Evolutionary conservation across 2,329 filamentous ascomycete genomes (phyloP).

Genomic region (Trichoderma semiorbis): DNA sequence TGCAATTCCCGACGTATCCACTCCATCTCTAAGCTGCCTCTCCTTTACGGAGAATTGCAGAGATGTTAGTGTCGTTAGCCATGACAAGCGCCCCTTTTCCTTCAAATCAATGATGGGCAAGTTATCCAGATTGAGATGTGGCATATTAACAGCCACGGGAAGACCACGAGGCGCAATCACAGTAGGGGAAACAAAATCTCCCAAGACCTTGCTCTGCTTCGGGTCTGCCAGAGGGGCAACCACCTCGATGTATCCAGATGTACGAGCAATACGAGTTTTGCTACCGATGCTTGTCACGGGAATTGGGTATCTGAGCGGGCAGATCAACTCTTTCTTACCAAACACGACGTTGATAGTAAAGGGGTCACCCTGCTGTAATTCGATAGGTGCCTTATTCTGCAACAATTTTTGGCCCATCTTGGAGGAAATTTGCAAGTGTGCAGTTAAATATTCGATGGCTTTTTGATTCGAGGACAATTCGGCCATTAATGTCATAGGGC

Average conservation of each 20-base stretch:
- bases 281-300: conserved; percentile 36
- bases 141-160: conserved; percentile 38
- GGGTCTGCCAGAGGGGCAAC: conserved; percentile 34
- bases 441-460: conserved; percentile 36
- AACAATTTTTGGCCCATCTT: conserved; percentile 36
- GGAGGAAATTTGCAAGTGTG: conserved; percentile 38
- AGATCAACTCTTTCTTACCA: conserved; percentile 30
- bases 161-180: conserved; percentile 26
- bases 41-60: conserved; percentile 43
- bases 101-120: conserved; percentile 42
- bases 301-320: conserved; percentile 38
- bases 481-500: conserved; percentile 27
- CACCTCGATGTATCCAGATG: conserved; percentile 44
- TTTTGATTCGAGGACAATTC: conserved; percentile 30
- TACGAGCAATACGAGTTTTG: conserved; percentile 42
- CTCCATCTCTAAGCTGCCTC: conserved; percentile 32
- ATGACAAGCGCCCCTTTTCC: conserved; percentile 34
- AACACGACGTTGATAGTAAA: conserved; percentile 42
- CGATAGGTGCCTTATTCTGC: conserved; percentile 36
- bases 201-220: conserved; percentile 24
- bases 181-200: conserved; percentile 38
- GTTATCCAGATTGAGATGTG: conserved; percentile 43
- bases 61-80: conserved; percentile 38
- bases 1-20: conserved; percentile 25
- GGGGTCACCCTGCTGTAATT: conserved; percentile 37